Evolutionary conservation across 352 stramenopile genomes (phyloP), one percentile per base, ranked within the genome.

Genomic region (Phytophthora podocarpi): DNA sequence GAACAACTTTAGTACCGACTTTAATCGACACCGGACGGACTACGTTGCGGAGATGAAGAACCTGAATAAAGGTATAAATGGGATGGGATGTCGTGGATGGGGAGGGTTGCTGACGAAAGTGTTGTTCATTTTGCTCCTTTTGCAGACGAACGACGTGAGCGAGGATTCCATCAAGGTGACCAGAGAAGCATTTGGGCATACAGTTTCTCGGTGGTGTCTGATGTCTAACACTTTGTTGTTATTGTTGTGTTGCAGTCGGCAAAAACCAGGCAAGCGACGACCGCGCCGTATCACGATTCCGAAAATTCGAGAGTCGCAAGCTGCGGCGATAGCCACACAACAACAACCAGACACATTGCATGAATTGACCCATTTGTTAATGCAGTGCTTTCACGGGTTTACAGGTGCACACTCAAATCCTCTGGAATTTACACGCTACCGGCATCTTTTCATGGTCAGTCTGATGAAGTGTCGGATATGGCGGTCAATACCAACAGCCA

Each of bases 1-100:
- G 2, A 59, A 74, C 13, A 94, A 94, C 62, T 90, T 89, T 27
- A 94, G 85, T 49, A 76, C 70, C 1, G 81, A 94, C 63, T 94
- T 91, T 30, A 90, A 90, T 54, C 78, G 80, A 31, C 85, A 94
- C 55, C 72, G 67, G 32, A 82, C 59, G 27, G 82, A 90, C 42
- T 90, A 77, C 53, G 73, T 91, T 18, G 66, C 71, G 1, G 76
- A 90, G 48, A 70, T 92, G 61, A 94, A 94, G 70, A 81, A 55
- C 23, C 40, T 90, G 52, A 74, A 70, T 39, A 80, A 77, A 76
- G 82, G 82, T 90, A 57, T n/a, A 48, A 13, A 24, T n/a, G 23
- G 15, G 8, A 1, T 18, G 34, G 13, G 34, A 13, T 28, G 50
- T 15, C 23, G 15, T n/a, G 13, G 15, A 9, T 6, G 11, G 20